Evolutionary conservation across 2,329 filamentous ascomycete species (phyloP).

Genomic region (Colletotrichum echinochloae): DNA sequence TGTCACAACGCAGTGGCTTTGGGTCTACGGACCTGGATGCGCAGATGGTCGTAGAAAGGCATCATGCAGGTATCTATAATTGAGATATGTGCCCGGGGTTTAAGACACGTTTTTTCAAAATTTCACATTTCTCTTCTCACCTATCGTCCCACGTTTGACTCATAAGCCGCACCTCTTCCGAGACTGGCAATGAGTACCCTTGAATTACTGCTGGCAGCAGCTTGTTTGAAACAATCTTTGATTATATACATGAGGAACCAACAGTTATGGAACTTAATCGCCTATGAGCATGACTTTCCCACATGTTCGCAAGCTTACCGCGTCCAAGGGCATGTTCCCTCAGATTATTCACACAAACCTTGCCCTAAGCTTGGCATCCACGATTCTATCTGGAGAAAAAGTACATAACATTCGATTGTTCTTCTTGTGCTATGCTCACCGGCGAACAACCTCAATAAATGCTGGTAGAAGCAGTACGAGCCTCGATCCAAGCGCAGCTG

Average conservation of each 20-base stretch:
- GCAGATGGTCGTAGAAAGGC: too few relatives aligned
- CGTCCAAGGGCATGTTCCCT: neutral
- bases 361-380: neutral
- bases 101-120: too few relatives aligned
- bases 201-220: too few relatives aligned
- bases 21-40: too few relatives aligned
- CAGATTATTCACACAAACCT: neutral
- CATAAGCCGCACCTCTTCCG: too few relatives aligned
- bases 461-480: neutral
- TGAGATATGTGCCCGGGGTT: too few relatives aligned
- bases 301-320: neutral
- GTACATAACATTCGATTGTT: too few relatives aligned
- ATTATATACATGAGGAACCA: neutral
- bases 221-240: neutral
- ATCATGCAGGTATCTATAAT: too few relatives aligned
- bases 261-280: constrained; percentile 4
- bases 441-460: neutral
- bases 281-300: neutral
- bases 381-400: neutral
- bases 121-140: too few relatives aligned
- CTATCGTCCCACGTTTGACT: too few relatives aligned
- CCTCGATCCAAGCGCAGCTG: neutral
- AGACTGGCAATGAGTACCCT: too few relatives aligned
- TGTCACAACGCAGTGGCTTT: too few relatives aligned
- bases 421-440: neutral